Base-by-base conservation (phyloP, 371 early-diverging fungal species). In the Nosema muscidifuracis region DNA sequence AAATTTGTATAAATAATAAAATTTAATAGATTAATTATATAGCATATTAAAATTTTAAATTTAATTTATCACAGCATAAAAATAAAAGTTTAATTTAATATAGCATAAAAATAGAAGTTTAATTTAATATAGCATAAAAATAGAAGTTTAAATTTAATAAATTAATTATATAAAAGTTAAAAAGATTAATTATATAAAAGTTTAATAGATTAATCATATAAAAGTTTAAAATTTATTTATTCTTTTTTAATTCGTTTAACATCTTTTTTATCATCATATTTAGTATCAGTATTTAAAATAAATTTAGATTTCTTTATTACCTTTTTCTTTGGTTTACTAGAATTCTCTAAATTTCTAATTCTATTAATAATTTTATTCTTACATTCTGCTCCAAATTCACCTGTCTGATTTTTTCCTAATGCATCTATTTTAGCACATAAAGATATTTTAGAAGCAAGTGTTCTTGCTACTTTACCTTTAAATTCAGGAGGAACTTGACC, bases 401-500 rank as follows among this genome's bases (percentile, higher is more conserved):
- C 63, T 2, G 24, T 31, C 13, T 38, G 22, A 24, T 63, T 34
- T 16, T 53, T 77, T 0, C 68, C n/a, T 42, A 93, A 86, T 30
- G 92, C 92, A 85, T 98, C 99, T 38, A 92, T 88, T 80, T 95
- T 89, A 65, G 91, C 87, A 53, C 91, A 85, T 26, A 96, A 85
- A 13, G 94, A 87, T 66, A 92, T 87, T 87, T 95, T 95, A 69
- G 92, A 87, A 47, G 92, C 92, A 42, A 92, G 85, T 80, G 89
- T 86, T 77, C 95, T 88, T 13, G 92, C 90, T 62, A 93, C 87
- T 85, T 92, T 91, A 57, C 93, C 93, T 87, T 91, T 92, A 80
- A 85, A 80, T 85, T 90, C 89, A 76, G 89, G 87, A 4, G 85
- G 85, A 55, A 91, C 89, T 82, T 90, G 89, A 62, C 91, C 91